Evolutionary conservation across 352 stramenopile genomes (phyloP), one percentile per base, ranked within the genome.

Genomic region (Pythium pyrilobum): DNA sequence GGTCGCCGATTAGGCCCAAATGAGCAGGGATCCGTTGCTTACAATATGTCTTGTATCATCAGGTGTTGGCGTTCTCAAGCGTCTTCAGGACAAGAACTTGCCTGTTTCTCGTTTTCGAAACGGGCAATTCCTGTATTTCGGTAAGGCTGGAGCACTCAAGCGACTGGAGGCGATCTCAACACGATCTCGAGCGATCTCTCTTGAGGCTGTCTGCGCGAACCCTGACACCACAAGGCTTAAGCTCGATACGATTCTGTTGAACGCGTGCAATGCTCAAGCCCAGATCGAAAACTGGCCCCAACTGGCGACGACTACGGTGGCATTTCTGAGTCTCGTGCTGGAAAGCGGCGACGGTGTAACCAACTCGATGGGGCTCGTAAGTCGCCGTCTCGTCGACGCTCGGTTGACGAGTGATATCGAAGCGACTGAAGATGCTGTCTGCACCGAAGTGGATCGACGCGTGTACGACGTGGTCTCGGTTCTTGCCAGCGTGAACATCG

Each of bases 401-500:
- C 85, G 78, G 33, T 56, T 72, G 16, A 56, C 23, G 43, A 47
- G 62, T 69, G 21, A 54, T 15, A 16, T 23, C 37, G 25, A 47
- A 39, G 24, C 63, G 18, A 47, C 15, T 43, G 56, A 60, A 27
- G 28, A 50, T 10, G n/a, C 12, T 16, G 32, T 70, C 16, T 57
- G 66, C 15, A 56, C 46, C 27, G 77, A 87, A 47, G 64, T 77
- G 12, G 75, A 76, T 44, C 77, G 79, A 4, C 77, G 79, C 1
- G 56, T 90, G 18, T 90, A 90, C 42, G 77, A 87, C 27, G 73
- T 87, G 23, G 76, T 83, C 25, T 77, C 77, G 0, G 74, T 90
- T 23, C 64, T 90, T 32, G 62, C 48, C 4, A 77, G 56, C 46
- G 81, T 80, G 57, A 76, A 74, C 41, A 46, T 87, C 28, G 62